Evolutionary conservation across 2,329 filamentous ascomycete genomes (phyloP).

Genomic region (Aureobasidium melanogenum): DNA sequence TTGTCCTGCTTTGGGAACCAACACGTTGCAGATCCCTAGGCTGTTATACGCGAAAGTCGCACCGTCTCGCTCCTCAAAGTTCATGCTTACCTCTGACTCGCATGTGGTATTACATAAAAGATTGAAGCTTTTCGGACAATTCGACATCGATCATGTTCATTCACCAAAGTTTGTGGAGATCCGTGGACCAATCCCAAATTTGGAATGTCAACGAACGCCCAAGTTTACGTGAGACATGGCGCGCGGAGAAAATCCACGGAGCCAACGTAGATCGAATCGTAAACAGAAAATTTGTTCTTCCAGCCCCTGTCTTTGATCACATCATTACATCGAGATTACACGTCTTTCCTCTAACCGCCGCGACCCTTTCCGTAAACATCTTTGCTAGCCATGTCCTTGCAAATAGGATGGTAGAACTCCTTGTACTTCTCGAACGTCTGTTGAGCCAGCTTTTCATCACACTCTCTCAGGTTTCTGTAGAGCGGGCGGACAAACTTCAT

Average conservation of each 20-base stretch:
- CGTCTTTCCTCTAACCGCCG: constrained; percentile 32
- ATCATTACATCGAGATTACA: too few relatives aligned
- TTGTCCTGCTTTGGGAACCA: not conserved
- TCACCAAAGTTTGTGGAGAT: not conserved
- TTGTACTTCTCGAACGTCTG: constrained; percentile 78
- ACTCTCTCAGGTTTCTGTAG: constrained; percentile 65
- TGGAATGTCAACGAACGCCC: not conserved
- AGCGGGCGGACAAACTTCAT: constrained; percentile 97
- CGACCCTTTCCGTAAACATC: constrained; percentile 49
- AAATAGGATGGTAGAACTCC: constrained; percentile 95
- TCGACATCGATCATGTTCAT: not conserved
- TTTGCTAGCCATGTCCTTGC: constrained; percentile 76
- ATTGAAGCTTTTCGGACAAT: not conserved
- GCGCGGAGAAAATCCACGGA: not conserved
- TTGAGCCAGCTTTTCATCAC: constrained; percentile 65
- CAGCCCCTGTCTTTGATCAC: not conserved
- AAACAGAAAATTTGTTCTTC: not conserved
- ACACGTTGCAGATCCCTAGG: not conserved
- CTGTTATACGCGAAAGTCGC: not conserved
- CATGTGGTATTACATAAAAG: not conserved
- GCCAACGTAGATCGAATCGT: not conserved
- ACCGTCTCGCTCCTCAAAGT: not conserved
- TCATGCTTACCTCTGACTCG: not conserved
- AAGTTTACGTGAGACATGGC: not conserved
- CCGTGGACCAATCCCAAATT: not conserved